These are phyloP conservation scores for Trichoderma sp. DNA, from an alignment of 2,329 filamentous ascomycete species.

Conservation along the genomic window DNA sequence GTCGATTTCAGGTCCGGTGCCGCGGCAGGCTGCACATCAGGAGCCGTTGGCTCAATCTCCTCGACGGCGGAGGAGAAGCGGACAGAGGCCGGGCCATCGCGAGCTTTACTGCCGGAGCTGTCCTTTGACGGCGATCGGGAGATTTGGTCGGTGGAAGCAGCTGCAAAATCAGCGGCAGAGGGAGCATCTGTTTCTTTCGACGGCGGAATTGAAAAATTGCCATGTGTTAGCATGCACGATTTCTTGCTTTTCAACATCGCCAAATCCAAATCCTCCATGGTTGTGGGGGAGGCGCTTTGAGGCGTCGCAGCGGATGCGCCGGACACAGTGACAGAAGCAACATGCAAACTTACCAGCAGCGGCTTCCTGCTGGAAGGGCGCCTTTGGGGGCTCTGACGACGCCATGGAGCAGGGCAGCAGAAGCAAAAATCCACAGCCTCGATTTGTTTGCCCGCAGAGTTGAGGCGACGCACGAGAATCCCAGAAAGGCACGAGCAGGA, in stretches of 20 bases:
- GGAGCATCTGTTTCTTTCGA: not conserved
- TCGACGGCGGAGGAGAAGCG: conserved; percentile 70
- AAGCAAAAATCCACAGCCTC: not conserved
- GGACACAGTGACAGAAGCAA: not conserved
- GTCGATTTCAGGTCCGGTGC: conserved; percentile 20
- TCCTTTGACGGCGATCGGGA: conserved; percentile 3
- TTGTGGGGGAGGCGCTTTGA: not conserved
- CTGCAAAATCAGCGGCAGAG: not conserved
- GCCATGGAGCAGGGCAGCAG: conserved; percentile 21
- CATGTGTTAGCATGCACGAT: too few species aligned
- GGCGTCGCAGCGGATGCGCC: conserved; percentile 8
- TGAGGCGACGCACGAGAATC: conserved; percentile 1
- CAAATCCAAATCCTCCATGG: not conserved
- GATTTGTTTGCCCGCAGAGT: not conserved
- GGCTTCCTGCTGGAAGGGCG: conserved; percentile 18
- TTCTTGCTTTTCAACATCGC: not conserved
- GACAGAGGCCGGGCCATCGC: conserved; percentile 48
- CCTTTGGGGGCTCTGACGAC: conserved; percentile 18
- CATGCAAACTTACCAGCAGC: conserved; percentile 20
- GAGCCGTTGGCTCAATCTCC: conserved; percentile 51
- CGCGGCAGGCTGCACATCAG: conserved; percentile 41
- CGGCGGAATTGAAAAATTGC: not conserved
- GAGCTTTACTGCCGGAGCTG: conserved; percentile 23
- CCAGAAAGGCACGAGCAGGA: not conserved
- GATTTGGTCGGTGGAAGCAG: not conserved